phyloP scores from a whole-genome alignment of 108 stramenopile genomes.

The Phaeodactylum tricornutum region DNA sequence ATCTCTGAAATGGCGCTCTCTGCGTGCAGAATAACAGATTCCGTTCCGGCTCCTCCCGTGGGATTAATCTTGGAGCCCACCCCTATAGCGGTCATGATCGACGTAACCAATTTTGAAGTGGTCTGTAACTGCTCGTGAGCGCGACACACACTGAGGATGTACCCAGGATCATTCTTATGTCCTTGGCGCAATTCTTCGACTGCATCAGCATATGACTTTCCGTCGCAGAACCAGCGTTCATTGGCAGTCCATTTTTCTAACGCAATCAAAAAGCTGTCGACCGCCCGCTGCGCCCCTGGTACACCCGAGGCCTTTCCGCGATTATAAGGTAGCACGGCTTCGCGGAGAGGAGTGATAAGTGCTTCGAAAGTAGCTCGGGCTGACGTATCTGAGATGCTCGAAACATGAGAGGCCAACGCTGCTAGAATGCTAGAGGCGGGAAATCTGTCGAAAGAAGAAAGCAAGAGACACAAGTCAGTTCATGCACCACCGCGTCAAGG shows the following conservation, averaged over 20 bases:
- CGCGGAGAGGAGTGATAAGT: slow-evolving; percentile 50
- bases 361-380: slow-evolving; percentile 55
- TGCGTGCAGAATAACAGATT: slow-evolving; percentile 67
- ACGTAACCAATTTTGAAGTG: slow-evolving; percentile 53
- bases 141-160: slow-evolving; percentile 74
- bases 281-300: slow-evolving; percentile 72
- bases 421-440: slow-evolving; percentile 59
- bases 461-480: background rate
- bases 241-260: slow-evolving; percentile 74
- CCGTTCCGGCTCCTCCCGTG: slow-evolving; percentile 21
- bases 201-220: slow-evolving; percentile 73
- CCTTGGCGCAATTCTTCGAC: slow-evolving; percentile 80
- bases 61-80: slow-evolving; percentile 49
- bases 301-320: slow-evolving; percentile 44
- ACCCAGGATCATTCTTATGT: slow-evolving; percentile 49
- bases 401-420: slow-evolving; percentile 22
- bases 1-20: slow-evolving; percentile 85
- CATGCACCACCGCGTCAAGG: too few species aligned
- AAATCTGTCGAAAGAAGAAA: slow-evolving; percentile 32
- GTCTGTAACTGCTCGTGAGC: slow-evolving; percentile 72
- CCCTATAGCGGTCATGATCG: slow-evolving; percentile 77
- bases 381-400: slow-evolving; percentile 37
- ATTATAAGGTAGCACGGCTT: slow-evolving; percentile 64
- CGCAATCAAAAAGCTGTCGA: slow-evolving; percentile 53
- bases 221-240: slow-evolving; percentile 83